phyloP scores from a whole-genome alignment of 2,329 filamentous ascomycete species.

The Verticillium alfalfae region DNA sequence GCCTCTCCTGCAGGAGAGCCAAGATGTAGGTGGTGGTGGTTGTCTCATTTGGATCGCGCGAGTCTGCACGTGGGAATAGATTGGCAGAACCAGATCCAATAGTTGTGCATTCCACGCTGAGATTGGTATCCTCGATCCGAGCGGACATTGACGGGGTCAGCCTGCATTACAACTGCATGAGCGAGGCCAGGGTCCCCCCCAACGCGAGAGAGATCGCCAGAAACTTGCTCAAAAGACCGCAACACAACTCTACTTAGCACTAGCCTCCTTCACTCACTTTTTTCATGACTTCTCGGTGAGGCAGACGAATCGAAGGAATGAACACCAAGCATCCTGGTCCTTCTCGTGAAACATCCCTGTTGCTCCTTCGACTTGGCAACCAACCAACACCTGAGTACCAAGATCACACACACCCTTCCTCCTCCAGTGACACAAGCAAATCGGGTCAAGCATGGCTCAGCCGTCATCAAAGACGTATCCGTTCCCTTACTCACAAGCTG shows the following conservation, averaged over 20 bases:
- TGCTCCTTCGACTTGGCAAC: background rate
- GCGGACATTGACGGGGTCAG: background rate
- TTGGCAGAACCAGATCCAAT: background rate
- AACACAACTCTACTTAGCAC: background rate
- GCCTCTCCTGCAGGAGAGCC: background rate
- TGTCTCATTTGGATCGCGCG: background rate
- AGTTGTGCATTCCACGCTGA: background rate
- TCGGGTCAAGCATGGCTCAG: background rate
- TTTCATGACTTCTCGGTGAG: background rate
- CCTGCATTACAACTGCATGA: background rate
- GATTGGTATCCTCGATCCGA: background rate
- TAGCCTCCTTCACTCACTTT: background rate
- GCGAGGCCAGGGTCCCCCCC: background rate
- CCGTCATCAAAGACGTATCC: conserved; percentile 3
- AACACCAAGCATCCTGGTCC: background rate
- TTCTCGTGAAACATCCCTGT: background rate
- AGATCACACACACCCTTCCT: no score
- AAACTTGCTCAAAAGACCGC: background rate
- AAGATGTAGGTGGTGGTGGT: background rate
- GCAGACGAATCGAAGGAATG: background rate
- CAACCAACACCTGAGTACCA: background rate
- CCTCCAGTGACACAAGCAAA: no score
- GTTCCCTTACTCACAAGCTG: conserved; percentile 12
- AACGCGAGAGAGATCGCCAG: background rate
- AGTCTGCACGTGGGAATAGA: background rate